Conservation (phyloP, 2,329 filamentous ascomycete species). For the Xylariaceae sp. region DNA sequence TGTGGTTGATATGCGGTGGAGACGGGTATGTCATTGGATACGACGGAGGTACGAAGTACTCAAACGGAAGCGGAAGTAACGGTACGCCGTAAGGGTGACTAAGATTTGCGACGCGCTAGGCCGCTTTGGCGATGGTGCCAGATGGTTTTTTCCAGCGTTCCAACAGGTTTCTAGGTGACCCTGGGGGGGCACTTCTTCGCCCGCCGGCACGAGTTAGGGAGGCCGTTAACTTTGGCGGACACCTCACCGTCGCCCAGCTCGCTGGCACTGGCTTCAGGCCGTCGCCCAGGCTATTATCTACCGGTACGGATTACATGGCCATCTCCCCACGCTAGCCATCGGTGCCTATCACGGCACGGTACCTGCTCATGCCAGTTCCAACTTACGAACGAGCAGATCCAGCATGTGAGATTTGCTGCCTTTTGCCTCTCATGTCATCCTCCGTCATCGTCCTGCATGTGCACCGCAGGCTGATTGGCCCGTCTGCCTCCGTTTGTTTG, state of each 20-base stretch:
- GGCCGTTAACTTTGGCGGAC: no score
- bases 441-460: conserved; percentile 2
- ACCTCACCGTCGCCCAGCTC: no score
- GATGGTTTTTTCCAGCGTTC: not conserved
- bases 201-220: no score
- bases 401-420: not conserved
- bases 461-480: not conserved
- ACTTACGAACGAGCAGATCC: not conserved
- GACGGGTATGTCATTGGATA: not conserved
- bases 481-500: not conserved
- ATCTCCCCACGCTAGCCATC: no score
- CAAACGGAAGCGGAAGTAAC: not conserved
- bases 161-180: not conserved
- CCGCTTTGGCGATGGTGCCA: not conserved
- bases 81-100: not conserved
- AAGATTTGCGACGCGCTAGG: not conserved
- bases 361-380: no score
- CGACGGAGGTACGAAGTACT: not conserved
- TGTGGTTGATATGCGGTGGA: not conserved
- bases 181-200: no score
- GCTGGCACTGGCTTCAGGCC: no score
- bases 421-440: conserved; percentile 1
- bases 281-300: no score
- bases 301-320: no score
- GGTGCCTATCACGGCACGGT: no score